Evolutionary conservation across 2,329 filamentous ascomycete genomes (phyloP), one percentile per base, ranked within the genome.

Genomic region (Fusarium avenaceum): DNA sequence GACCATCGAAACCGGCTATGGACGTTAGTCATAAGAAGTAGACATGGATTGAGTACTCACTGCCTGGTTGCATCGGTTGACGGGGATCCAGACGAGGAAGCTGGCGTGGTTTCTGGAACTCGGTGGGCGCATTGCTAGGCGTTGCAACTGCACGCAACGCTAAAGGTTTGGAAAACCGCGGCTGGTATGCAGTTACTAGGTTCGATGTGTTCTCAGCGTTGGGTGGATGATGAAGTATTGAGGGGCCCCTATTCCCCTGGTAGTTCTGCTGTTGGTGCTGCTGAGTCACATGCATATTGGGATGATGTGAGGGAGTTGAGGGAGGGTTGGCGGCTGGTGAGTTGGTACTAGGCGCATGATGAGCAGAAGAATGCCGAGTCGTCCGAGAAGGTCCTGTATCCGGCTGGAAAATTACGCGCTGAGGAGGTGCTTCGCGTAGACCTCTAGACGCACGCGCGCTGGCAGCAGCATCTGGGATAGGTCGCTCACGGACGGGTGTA

Each of bases 361-460:
- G 83, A 32, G 79, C 80, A 28, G 83, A 76, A 58, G 83, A 76
- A 68, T 91, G 87, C 54, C 91, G 86, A 9, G 86, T 87, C 71
- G 89, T 86, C 65, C 92, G 86, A 15, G 86, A 82, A 5, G 90
- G 83, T 11, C 86, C 87, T 3, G 89, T 89, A 72, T 96, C 93
- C 30, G 93, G 93, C 76, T 96, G 92, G 78, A 95, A 96, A 51
- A 96, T 89, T 52, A 94, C 89, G 66, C 93, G 86, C 75, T 94
- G 93, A 1, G 93, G 90, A 28, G 93, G 93, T n/a, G 92, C 92
- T 77, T 96, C 92, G 68, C 93, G 86, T 50, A 94, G 82, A 38
- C 89, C 90, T 65, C 89, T 82, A 4, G 88, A 89, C 19, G 86
- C 87, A 63, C 88, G 82, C 38, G 84, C 83, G 43, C 83, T 85